Evolutionary conservation across 495 filamentous ascomycete genomes (phyloP), one percentile per base, ranked within the genome.

Genomic region (Clohesyomyces aquaticus): DNA sequence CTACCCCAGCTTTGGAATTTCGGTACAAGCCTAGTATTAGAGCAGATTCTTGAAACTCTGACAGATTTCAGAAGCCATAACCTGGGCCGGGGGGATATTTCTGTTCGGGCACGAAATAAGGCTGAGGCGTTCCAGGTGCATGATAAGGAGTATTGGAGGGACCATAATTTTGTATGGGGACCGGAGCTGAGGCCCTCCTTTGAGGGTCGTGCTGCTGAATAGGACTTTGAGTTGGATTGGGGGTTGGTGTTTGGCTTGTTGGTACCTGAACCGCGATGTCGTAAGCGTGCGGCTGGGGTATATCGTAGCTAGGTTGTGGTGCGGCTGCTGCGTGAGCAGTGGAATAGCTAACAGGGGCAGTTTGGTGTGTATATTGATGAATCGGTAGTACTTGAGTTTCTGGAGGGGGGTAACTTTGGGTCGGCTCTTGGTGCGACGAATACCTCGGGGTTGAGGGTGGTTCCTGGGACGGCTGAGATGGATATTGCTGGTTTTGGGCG

Each of bases 161-260:
- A 21, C 43, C 57, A 28, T 60, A 66, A 12, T 32, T 25, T 19
- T 55, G 56, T 27, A 61, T 8, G 0, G 63, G 22, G 12, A 66
- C 57, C 10, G 63, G 63, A 21, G 63, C 57, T 4, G 63, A 66
- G 3, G 56, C 56, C 38, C 63, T 38, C 32, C 63, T n/a, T 23
- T 42, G 41, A 21, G 63, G 49, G 23, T 66, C 63, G 23, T 66
- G 63, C 18, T 62, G 59, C 3, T 16, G 42, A 49, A 54, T 19
- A 8, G 49, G 59, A 27, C 43, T 58, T 29, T 42, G 41, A 0
- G 52, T 38, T 9, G 27, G 21, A 18, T 45, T 56, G 22, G 27
- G 50, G 21, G 51, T 29, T 29, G 49, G 50, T 11, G 55, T 55
- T 19, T 52, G 29, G 22, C 14, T 41, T 46, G 50, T 54, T n/a